These are phyloP conservation scores for Sphaerulina musiva DNA, from an alignment of 2,329 filamentous ascomycete genomes.

Conservation along the genomic window DNA sequence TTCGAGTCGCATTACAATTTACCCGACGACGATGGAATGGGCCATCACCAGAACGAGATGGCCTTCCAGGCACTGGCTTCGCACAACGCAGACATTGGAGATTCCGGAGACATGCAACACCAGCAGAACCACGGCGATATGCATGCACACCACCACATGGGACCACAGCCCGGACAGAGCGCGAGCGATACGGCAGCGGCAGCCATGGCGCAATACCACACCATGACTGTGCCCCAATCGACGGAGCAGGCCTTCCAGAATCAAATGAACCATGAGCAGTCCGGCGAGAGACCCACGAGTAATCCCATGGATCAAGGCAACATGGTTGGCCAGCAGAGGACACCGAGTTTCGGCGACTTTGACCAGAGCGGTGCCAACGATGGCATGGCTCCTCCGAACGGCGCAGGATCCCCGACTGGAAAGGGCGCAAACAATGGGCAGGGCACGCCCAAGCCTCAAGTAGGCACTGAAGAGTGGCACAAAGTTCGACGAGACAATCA, in stretches of 20 bases:
- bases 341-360: constrained; percentile 23
- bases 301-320: constrained; percentile 19
- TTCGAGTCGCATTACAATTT: constrained; percentile 34
- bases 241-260: constrained; percentile 46
- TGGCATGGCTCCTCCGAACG: constrained; percentile 22
- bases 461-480: constrained; percentile 98
- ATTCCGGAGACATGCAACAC: constrained; percentile 11
- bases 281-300: constrained; percentile 19
- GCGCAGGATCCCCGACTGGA: constrained; percentile 39
- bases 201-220: constrained; percentile 45
- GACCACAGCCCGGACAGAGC: constrained; percentile 35
- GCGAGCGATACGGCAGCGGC: constrained; percentile 57
- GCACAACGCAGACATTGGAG: constrained; percentile 25
- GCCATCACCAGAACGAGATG: constrained; percentile 38
- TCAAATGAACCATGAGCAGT: constrained; percentile 16
- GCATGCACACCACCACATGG: constrained; percentile 17
- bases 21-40: constrained; percentile 31
- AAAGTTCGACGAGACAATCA: constrained; percentile 96
- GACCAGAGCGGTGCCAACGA: constrained; percentile 11
- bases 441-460: constrained; percentile 61
- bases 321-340: constrained; percentile 16
- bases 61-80: constrained; percentile 35
- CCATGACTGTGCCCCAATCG: constrained; percentile 52
- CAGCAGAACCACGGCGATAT: constrained; percentile 17
- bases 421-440: constrained; percentile 12